Conservation (phyloP, 352 stramenopile genomes). For the Phytophthora meadii region DNA sequence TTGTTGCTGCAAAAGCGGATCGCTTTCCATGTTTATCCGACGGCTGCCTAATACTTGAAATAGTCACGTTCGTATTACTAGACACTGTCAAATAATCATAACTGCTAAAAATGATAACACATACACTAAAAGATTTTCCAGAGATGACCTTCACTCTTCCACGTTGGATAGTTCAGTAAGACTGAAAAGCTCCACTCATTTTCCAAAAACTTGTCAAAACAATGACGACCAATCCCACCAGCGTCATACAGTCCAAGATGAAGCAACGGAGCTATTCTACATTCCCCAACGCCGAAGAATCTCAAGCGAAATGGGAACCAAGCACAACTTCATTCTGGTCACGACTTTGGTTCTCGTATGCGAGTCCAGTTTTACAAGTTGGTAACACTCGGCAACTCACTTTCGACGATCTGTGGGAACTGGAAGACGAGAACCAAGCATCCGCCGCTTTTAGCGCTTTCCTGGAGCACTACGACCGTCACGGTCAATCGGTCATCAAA, state of each 20-base stretch:
- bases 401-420: constrained; percentile 51
- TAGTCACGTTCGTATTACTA: too few relatives aligned
- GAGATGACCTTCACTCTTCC: too few relatives aligned
- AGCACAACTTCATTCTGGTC: constrained; percentile 23
- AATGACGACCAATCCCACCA: too few relatives aligned
- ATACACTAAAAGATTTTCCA: too few relatives aligned
- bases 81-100: too few relatives aligned
- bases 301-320: neutral
- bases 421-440: constrained; percentile 33
- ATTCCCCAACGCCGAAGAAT: constrained; percentile 17
- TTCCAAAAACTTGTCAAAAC: too few relatives aligned
- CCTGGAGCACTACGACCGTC: constrained; percentile 17
- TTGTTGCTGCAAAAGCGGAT: too few relatives aligned
- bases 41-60: too few relatives aligned
- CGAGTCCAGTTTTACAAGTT: constrained; percentile 37
- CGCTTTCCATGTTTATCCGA: neutral
- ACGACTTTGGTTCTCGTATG: constrained; percentile 47
- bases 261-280: constrained; percentile 25
- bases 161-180: too few relatives aligned
- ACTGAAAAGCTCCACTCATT: too few relatives aligned
- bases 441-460: constrained; percentile 27
- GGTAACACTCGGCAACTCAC: constrained; percentile 54
- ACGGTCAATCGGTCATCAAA: constrained; percentile 30
- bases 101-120: too few relatives aligned
- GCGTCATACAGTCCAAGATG: too few relatives aligned